Percentiles rank a stretch among this genome's conserved stretches.
Conservation (phyloP, 345 rosid species). For the Mercurialis annua region DNA sequence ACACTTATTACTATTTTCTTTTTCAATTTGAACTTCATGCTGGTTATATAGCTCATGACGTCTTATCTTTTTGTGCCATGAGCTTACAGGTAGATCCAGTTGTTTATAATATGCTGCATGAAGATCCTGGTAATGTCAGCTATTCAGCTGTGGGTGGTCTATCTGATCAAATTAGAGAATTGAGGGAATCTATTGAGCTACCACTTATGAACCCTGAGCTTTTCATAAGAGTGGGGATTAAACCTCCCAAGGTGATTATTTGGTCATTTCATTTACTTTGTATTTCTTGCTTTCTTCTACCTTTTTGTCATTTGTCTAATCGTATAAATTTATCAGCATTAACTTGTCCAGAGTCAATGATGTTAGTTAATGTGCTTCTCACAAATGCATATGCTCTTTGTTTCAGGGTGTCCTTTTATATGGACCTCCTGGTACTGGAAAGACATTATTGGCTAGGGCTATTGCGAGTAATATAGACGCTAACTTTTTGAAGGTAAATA, state of each 20-base stretch:
- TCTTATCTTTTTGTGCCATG: slow-evolving; percentile 10
- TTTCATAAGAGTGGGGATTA: slow-evolving; percentile 84
- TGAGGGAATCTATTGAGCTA: slow-evolving; percentile 92
- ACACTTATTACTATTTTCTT: background rate
- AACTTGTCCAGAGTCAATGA: background rate
- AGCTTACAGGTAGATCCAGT: slow-evolving; percentile 81
- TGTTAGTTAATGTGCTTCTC: slow-evolving; percentile 2
- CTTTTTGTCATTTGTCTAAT: background rate
- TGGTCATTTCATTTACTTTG: too few relatives aligned
- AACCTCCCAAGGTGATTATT: slow-evolving; percentile 71
- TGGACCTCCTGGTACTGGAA: slow-evolving; percentile 99
- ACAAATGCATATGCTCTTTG: slow-evolving; percentile 7
- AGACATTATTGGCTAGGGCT: slow-evolving; percentile 94
- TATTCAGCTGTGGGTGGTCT: slow-evolving; percentile 97
- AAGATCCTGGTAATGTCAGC: slow-evolving; percentile 95
- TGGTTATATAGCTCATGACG: background rate
- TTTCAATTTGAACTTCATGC: too few relatives aligned
- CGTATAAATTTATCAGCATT: background rate
- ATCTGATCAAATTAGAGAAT: slow-evolving; percentile 89
- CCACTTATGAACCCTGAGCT: slow-evolving; percentile 99
- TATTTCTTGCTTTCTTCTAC: background rate
- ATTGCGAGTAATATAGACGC: slow-evolving; percentile 98
- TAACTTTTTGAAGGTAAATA: slow-evolving; percentile 86
- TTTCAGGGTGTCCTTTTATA: slow-evolving; percentile 92
- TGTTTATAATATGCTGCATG: slow-evolving; percentile 94